Base-by-base conservation (phyloP, 73 alveolate genomes). In the Paramecium tetraurelia region DNA sequence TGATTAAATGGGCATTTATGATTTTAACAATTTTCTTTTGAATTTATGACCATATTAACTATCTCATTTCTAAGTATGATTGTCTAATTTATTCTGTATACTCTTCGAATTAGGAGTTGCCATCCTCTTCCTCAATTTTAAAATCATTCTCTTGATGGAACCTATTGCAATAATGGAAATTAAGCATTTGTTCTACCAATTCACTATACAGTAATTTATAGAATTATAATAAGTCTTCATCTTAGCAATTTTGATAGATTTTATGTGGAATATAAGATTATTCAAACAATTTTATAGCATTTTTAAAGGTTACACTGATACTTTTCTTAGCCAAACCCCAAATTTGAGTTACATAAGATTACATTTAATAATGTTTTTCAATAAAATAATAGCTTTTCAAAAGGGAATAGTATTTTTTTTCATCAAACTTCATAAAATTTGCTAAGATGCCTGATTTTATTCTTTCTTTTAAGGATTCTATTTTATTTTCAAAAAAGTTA, bases 341-440 rank as follows among this genome's bases (percentile, higher is more conserved):
- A 11, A 80, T 80, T 41, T 80, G 18, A 18, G 90, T 80, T 6
- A 46, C 31, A 22, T 22, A 80, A 12, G 70, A 46, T 43, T 41
- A 27, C 90, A 80, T 80, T 80, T 80, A 16, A 24, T 80, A 80
- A 63, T 80, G 90, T 35, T 80, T 80, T 80, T 80, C 90, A 10
- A 80, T 24, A n/a, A 38, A 80, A 35, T 40, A 80, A 80, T 80
- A 80, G 21, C 90, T 80, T 80, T 48, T 80, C 48, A 80, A 80
- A 16, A 44, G 22, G 3, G 90, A 80, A 44, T 40, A 48, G 31
- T 80, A 80, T 44, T 48, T 80, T 7, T 80, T 80, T 80, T 80
- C 90, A 80, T 80, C 90, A 43, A 80, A 80, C 21, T 80, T 80
- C 57, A 80, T 40, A 22, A 44, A 46, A 44, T 80, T 80, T 8